Evolutionary conservation across 257 asterid genomes (phyloP).

Genomic region (Coffea eugenioides): DNA sequence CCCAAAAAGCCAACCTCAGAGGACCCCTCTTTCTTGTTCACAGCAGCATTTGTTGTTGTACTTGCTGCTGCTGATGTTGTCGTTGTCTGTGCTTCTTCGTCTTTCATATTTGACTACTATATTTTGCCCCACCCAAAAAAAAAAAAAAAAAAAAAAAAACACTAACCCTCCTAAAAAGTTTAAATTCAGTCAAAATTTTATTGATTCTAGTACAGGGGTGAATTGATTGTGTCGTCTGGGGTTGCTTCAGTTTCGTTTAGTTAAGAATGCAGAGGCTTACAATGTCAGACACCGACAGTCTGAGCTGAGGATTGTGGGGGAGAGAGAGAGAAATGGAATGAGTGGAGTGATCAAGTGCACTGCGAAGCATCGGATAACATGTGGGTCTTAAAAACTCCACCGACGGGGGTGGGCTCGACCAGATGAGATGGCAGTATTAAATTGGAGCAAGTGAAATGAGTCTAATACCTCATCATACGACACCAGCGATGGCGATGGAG

Average conservation of each 20-base stretch:
- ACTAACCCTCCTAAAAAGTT: not conserved
- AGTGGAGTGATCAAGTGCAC: too few species aligned
- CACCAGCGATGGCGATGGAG: too few species aligned
- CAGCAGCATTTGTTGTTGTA: slow-evolving; percentile 25
- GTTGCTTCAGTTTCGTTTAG: not conserved
- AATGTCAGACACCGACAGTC: too few species aligned
- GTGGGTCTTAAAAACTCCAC: not conserved
- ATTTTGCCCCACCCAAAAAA: not conserved
- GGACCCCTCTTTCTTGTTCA: slow-evolving; percentile 49
- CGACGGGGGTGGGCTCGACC: not conserved
- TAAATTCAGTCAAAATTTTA: not conserved
- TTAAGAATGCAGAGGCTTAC: too few species aligned
- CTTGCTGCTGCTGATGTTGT: slow-evolving; percentile 24
- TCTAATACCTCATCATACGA: too few species aligned
- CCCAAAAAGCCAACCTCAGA: slow-evolving; percentile 54
- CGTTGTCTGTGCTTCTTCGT: slow-evolving; percentile 55
- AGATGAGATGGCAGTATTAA: too few species aligned
- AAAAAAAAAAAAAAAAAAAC: not conserved
- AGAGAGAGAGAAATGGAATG: too few species aligned
- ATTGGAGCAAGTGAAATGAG: too few species aligned
- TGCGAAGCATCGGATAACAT: too few species aligned
- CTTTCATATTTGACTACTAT: slow-evolving; percentile 51
- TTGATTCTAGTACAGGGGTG: not conserved
- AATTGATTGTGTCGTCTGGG: not conserved
- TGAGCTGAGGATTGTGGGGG: too few species aligned